A percentile compares a stretch with the other conserved stretches of the same genome.
phyloP scores from a whole-genome alignment of 352 stramenopile genomes.

The Globisporangium okanoganense region DNA sequence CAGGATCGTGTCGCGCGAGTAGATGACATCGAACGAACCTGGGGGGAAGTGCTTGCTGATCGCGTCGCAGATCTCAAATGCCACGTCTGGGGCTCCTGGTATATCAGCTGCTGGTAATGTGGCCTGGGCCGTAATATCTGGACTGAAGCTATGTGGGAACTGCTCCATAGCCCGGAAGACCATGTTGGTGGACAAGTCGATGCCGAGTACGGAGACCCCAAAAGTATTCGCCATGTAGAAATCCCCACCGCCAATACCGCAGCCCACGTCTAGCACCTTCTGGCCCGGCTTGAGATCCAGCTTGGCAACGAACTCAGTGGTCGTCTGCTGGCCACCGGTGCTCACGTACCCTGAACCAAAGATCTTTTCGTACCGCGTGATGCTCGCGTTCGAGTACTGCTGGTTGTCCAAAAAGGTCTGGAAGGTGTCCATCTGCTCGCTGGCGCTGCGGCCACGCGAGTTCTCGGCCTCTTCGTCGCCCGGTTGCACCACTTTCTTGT shows the following conservation, averaged over 20 bases:
- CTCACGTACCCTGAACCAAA: conserved; percentile 57
- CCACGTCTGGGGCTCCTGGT: not conserved
- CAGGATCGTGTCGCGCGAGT: conserved; percentile 76
- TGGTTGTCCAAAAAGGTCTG: conserved; percentile 59
- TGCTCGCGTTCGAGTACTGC: conserved; percentile 56
- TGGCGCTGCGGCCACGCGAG: conserved; percentile 22
- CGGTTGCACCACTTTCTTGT: conserved; percentile 31
- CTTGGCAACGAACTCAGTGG: conserved; percentile 26
- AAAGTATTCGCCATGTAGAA: conserved; percentile 1
- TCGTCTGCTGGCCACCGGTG: conserved; percentile 52
- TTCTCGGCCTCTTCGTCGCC: conserved; percentile 29
- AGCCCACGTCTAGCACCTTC: not conserved
- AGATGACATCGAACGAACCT: conserved; percentile 36
- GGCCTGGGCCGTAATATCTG: not conserved
- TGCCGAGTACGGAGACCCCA: conserved; percentile 48
- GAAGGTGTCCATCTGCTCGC: conserved; percentile 37
- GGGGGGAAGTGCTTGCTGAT: conserved; percentile 11
- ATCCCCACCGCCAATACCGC: not conserved
- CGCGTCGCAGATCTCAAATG: not conserved
- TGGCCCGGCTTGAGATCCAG: not conserved
- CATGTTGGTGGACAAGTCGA: conserved; percentile 69
- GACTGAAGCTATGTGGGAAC: conserved; percentile 32
- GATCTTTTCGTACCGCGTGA: conserved; percentile 65
- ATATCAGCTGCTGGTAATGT: no score
- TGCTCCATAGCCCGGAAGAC: conserved; percentile 49